Conservation (phyloP, 805 yeast genomes). For the Barnettozyma pratensis region DNA sequence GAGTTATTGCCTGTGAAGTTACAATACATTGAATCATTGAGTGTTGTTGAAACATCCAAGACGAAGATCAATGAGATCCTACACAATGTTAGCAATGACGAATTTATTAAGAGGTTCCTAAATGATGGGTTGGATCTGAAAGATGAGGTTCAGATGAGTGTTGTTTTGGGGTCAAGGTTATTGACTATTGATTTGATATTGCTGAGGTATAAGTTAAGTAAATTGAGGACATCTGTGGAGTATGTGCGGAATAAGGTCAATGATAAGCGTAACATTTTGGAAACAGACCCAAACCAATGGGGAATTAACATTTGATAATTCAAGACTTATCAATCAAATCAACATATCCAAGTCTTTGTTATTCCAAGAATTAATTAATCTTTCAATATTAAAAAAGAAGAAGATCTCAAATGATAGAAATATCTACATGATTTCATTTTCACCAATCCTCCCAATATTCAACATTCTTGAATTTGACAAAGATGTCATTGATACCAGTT, state of each 20-base stretch:
- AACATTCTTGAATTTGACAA: slow-evolving; percentile 14
- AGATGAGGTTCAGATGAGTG: slow-evolving; percentile 10
- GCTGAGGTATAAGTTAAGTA: slow-evolving; percentile 12
- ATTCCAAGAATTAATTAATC: slow-evolving; percentile 21
- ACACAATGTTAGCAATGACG: slow-evolving; percentile 12
- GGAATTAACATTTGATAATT: slow-evolving; percentile 8
- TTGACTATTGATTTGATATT: slow-evolving; percentile 20
- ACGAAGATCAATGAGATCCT: slow-evolving; percentile 12
- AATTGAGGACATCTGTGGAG: slow-evolving; percentile 11
- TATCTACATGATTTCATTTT: slow-evolving; percentile 18
- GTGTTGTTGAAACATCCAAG: slow-evolving; percentile 4
- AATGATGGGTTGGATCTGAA: neutral
- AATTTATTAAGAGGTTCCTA: slow-evolving; percentile 11
- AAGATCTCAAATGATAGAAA: slow-evolving; percentile 10
- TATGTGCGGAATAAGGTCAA: neutral
- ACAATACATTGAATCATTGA: slow-evolving; percentile 11
- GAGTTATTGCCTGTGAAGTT: slow-evolving; percentile 12
- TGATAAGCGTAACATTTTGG: neutral
- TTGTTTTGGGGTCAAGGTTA: slow-evolving; percentile 21
- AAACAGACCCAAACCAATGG: neutral
- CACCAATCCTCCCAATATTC: slow-evolving; percentile 17
- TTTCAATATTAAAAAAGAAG: slow-evolving; percentile 17
- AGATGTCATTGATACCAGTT: slow-evolving; percentile 16
- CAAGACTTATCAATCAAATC: slow-evolving; percentile 18
- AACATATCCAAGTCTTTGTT: slow-evolving; percentile 18